Conservation (phyloP, 2,329 filamentous ascomycete genomes). For the Colletotrichum gloeosporioides region DNA sequence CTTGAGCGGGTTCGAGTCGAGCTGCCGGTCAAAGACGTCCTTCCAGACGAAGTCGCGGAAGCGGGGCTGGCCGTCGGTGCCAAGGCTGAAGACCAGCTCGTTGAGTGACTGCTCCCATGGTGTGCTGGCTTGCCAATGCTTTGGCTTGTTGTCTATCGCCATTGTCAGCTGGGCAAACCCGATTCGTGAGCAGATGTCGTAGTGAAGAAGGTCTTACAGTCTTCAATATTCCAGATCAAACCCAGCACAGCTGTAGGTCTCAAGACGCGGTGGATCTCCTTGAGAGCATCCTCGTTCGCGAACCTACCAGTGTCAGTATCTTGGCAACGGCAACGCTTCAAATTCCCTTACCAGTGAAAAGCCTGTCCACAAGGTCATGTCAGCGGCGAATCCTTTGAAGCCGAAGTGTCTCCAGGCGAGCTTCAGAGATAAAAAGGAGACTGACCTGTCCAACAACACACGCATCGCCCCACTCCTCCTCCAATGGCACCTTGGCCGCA, state of each 20-base stretch:
- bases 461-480: conserved; percentile 66
- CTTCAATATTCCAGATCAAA: conserved; percentile 77
- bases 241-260: conserved; percentile 65
- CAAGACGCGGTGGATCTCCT: conserved; percentile 71
- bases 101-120: conserved; percentile 68
- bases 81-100: conserved; percentile 58
- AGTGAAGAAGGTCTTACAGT: conserved; percentile 55
- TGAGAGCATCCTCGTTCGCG: conserved; percentile 64
- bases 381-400: not conserved
- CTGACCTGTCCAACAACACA: conserved; percentile 71
- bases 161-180: not conserved
- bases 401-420: not conserved
- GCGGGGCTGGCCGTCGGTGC: conserved; percentile 62
- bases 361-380: conserved; percentile 35
- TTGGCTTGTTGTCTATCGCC: conserved; percentile 66
- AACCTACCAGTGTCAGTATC: conserved; percentile 57
- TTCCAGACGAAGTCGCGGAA: conserved; percentile 72
- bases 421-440: not conserved
- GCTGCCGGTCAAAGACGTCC: conserved; percentile 66
- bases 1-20: conserved; percentile 56
- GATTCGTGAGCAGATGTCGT: not conserved
- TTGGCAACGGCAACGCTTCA: not conserved
- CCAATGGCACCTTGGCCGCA: conserved; percentile 61
- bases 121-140: conserved; percentile 58
- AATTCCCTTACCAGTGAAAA: conserved; percentile 63